Percentiles rank a stretch among this genome's conserved stretches.
Evolutionary conservation across 495 filamentous ascomycete species (phyloP).

Genomic region (Podospora anserina): DNA sequence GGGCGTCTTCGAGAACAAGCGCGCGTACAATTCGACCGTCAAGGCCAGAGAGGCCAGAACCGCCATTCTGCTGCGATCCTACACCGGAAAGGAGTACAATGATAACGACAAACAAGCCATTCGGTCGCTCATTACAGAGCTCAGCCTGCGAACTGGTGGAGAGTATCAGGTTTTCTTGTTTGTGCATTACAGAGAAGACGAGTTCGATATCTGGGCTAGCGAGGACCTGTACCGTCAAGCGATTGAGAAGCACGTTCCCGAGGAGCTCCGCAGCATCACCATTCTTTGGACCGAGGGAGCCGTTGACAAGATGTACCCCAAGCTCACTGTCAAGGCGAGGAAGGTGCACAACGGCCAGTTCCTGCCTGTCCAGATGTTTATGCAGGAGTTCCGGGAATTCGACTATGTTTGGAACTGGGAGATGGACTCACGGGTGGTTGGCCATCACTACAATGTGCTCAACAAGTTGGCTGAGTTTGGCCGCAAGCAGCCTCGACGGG

Average conservation of each 20-base stretch:
- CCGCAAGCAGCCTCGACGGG: slow-evolving; percentile 60
- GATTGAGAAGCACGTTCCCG: slow-evolving; percentile 54
- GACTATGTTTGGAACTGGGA: slow-evolving; percentile 78
- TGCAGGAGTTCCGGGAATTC: slow-evolving; percentile 65
- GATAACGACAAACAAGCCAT: slow-evolving; percentile 67
- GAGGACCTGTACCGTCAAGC: slow-evolving; percentile 51
- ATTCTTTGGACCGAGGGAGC: slow-evolving; percentile 63
- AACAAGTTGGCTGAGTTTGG: slow-evolving; percentile 58
- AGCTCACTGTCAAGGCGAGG: slow-evolving; percentile 39
- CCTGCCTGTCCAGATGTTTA: slow-evolving; percentile 62
- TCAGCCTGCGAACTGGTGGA: slow-evolving; percentile 67
- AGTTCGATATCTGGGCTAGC: slow-evolving; percentile 53
- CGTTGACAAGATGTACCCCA: slow-evolving; percentile 57
- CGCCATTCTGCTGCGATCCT: slow-evolving; percentile 67
- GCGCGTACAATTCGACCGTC: slow-evolving; percentile 11
- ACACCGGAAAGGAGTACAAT: slow-evolving; percentile 65
- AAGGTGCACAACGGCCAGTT: slow-evolving; percentile 51
- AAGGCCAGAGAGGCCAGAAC: slow-evolving; percentile 50
- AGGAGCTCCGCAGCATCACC: slow-evolving; percentile 64
- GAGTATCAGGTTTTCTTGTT: slow-evolving; percentile 76
- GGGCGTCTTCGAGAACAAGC: neutral
- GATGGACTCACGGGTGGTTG: slow-evolving; percentile 67
- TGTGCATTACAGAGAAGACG: slow-evolving; percentile 64
- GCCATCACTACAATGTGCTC: slow-evolving; percentile 68
- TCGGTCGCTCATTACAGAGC: slow-evolving; percentile 69